Evolutionary conservation across 768 basidiomycete species (phyloP).

Genomic region (Fomitopsis serialis): DNA sequence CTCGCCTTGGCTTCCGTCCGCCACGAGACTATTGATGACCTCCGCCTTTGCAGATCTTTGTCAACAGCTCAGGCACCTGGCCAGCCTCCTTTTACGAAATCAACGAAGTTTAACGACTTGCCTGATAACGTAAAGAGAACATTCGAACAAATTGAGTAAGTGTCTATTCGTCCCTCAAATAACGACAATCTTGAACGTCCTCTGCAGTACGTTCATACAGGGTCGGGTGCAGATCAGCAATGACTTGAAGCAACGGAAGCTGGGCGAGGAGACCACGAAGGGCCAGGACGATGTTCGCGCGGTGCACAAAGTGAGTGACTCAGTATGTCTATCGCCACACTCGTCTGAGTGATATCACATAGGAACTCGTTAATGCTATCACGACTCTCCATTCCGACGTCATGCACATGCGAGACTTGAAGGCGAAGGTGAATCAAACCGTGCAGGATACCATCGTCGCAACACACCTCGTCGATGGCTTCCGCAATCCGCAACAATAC

Average conservation of each 20-base stretch:
- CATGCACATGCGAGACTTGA: conserved; percentile 63
- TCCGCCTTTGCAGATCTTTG: background rate
- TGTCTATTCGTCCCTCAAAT: no score
- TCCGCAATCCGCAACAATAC: conserved; percentile 68
- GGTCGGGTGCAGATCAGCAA: conserved; percentile 77
- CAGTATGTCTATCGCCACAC: background rate
- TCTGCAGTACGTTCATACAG: conserved; percentile 26
- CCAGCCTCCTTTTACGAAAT: conserved; percentile 40
- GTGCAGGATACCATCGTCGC: conserved; percentile 78
- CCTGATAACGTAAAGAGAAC: conserved; percentile 61
- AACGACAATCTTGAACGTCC: conserved; percentile 2
- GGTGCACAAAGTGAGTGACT: conserved; percentile 53
- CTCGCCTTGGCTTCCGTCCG: background rate
- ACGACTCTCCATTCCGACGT: conserved; percentile 63
- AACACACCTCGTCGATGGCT: conserved; percentile 73
- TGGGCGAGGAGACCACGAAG: conserved; percentile 70
- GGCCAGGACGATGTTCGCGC: conserved; percentile 63
- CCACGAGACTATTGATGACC: background rate
- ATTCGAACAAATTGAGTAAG: conserved; percentile 71
- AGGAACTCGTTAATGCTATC: conserved; percentile 65
- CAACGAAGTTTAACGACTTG: conserved; percentile 80
- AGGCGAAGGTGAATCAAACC: conserved; percentile 68
- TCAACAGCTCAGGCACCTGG: conserved; percentile 11
- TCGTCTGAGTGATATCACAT: background rate
- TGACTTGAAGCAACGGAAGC: conserved; percentile 68